Evolutionary conservation across 2,329 filamentous ascomycete species (phyloP).

Genomic region (Trichophyton equinum): DNA sequence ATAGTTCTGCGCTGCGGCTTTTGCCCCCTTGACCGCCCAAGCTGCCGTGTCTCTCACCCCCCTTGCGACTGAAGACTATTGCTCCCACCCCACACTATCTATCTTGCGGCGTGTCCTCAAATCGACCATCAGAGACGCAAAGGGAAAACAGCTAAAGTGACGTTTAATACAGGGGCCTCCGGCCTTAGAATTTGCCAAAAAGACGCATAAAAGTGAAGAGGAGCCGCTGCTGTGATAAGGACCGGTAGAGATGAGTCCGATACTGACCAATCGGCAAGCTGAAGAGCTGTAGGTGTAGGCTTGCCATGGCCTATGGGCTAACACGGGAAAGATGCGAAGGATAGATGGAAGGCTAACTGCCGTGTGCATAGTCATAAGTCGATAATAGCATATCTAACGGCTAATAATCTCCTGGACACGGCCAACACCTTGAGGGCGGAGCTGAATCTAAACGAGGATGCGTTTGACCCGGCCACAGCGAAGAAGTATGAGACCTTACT

Average conservation of each 20-base stretch:
- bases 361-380: slow-evolving; percentile 64
- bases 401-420: slow-evolving; percentile 57
- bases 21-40: not conserved
- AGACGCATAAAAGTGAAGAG: too few relatives aligned
- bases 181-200: not conserved
- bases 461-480: slow-evolving; percentile 60
- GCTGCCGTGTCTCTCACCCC: not conserved
- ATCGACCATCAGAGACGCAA: not conserved
- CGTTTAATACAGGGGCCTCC: not conserved
- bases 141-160: not conserved
- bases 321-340: not conserved
- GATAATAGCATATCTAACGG: slow-evolving; percentile 75
- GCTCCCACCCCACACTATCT: not conserved
- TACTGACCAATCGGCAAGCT: slow-evolving; percentile 67
- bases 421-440: slow-evolving; percentile 65
- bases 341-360: slow-evolving; percentile 9
- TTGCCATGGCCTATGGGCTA: not conserved
- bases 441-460: slow-evolving; percentile 52
- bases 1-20: not conserved
- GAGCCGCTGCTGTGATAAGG: not conserved
- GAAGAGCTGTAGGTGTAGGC: slow-evolving; percentile 33
- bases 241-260: slow-evolving; percentile 48
- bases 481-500: slow-evolving; percentile 92
- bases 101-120: not conserved
- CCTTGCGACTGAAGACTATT: not conserved